Conservation (phyloP, 106 monocot species). For the Dioscorea zingiberensis region DNA sequence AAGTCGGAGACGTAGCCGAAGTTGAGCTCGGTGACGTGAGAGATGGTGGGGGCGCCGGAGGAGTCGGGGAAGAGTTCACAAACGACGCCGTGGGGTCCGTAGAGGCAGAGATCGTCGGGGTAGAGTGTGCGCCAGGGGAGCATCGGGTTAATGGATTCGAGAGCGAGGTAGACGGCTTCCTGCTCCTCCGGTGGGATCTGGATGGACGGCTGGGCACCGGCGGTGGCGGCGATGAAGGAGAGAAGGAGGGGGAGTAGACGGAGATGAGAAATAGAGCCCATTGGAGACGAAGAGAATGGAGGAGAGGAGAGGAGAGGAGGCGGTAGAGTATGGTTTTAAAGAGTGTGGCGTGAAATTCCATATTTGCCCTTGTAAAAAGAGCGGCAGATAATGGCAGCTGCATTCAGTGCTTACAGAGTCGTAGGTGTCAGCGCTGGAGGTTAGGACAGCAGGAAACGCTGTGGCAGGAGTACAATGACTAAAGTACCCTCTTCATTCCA, state of each 20-base stretch:
- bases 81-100: slow-evolving; percentile 68
- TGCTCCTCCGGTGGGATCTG: slow-evolving; percentile 33
- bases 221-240: background rate
- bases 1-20: slow-evolving; percentile 74
- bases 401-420: background rate
- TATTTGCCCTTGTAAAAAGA: background rate
- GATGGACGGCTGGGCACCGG: background rate
- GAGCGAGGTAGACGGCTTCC: slow-evolving; percentile 40
- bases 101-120: slow-evolving; percentile 69
- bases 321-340: background rate
- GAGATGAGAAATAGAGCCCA: no score
- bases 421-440: background rate
- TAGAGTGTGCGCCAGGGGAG: slow-evolving; percentile 49
- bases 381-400: background rate
- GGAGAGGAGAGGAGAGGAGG: background rate
- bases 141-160: slow-evolving; percentile 45
- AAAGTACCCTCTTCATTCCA: background rate
- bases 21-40: slow-evolving; percentile 62
- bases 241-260: slow-evolving; percentile 5
- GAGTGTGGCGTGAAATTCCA: background rate
- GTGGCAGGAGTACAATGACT: background rate
- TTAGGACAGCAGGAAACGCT: background rate
- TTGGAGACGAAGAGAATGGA: no score
- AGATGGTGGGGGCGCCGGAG: background rate
- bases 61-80: slow-evolving; percentile 40